Evolutionary conservation across 371 early-diverging fungal genomes (phyloP), one percentile per base, ranked within the genome.

Genomic region (Dichotomocladium elegans): DNA sequence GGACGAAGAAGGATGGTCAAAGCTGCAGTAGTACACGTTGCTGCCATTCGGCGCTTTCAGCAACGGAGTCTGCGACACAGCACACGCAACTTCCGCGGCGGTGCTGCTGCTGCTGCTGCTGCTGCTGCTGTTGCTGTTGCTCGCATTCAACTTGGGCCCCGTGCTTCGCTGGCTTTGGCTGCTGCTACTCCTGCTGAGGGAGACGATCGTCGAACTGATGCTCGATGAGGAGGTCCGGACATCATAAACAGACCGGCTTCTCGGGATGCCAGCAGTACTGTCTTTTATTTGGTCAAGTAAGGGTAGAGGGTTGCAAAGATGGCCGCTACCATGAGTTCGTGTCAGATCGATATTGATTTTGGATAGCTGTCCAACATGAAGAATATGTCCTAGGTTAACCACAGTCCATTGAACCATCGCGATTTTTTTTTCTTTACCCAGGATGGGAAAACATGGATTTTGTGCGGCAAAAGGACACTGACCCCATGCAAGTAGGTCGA

Each of bases 1-100:
- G 1, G 51, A 51, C n/a, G 51, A 51, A 4, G 51, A 41, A 41
- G 51, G 51, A 51, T 51, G 51, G 31, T 51, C 51, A 29, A 51
- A 51, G 25, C 51, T 51, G 24, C 51, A 51, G 22, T 40, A 51
- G n/a, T n/a, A n/a, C n/a, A n/a, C n/a, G n/a, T n/a, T n/a, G n/a
- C n/a, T 34, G 34, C 34, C 34, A 11, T 34, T 10, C 34, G n/a
- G n/a, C n/a, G n/a, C n/a, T n/a, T n/a, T n/a, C n/a, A n/a, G n/a
- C n/a, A n/a, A 34, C 10, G 34, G 34, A 34, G 34, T 34, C 34
- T 34, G 9, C n/a, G n/a, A n/a, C n/a, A n/a, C n/a, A n/a, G n/a
- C 31, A 10, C 49, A 25, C 27, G 26, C 45, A 27, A 28, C 42
- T 0, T 21, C 42, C 5, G 26, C 26, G 5, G 8, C 5, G 42